phyloP scores from a whole-genome alignment of 257 asterid species.

The Solanum ahanhuiri region DNA sequence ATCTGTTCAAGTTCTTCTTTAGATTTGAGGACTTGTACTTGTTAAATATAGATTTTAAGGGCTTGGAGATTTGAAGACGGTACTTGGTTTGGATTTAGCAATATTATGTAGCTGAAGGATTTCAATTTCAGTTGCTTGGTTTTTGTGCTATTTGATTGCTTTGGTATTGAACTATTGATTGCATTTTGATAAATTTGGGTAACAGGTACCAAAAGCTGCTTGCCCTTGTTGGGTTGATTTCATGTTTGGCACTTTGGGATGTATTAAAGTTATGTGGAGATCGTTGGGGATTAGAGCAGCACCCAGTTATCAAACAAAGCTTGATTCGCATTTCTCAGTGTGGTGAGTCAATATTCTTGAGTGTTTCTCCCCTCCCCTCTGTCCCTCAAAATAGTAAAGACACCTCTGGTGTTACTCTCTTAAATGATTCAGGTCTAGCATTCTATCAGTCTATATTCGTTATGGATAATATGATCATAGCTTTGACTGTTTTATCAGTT shows the following conservation, averaged over 20 bases:
- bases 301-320: slow-evolving; percentile 35
- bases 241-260: slow-evolving; percentile 84
- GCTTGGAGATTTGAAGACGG: not conserved
- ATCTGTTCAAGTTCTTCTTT: not conserved
- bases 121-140: not conserved
- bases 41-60: not conserved
- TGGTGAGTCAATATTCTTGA: slow-evolving; percentile 42
- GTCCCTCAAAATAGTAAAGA: not conserved
- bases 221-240: slow-evolving; percentile 65
- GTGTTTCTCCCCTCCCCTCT: not conserved
- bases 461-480: not conserved
- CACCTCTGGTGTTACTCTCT: not conserved
- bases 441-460: too few relatives aligned
- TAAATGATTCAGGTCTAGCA: not conserved
- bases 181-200: not conserved
- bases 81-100: not conserved
- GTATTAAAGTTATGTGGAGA: slow-evolving; percentile 44
- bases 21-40: not conserved
- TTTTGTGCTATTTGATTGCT: not conserved
- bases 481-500: not conserved
- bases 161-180: not conserved
- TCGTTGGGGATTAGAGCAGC: slow-evolving; percentile 47
- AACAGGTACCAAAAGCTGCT: slow-evolving; percentile 78
- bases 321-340: slow-evolving; percentile 58
- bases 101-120: not conserved